Evolutionary conservation across 306 rosid genomes (phyloP).

Genomic region (Boehmeria nivea): DNA sequence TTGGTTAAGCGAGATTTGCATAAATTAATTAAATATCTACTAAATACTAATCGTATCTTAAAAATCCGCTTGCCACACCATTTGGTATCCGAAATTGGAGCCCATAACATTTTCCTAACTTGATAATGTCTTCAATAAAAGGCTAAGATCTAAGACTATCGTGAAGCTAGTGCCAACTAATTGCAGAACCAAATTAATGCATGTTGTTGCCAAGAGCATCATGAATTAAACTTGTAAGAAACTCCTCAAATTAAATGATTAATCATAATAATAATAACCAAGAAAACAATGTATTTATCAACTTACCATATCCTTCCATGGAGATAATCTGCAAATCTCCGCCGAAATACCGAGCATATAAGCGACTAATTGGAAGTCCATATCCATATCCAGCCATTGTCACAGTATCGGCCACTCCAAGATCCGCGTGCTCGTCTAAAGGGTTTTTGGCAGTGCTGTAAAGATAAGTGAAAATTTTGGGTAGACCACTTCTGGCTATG

Average conservation of each 20-base stretch:
- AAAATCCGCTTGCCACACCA: no score
- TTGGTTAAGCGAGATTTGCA: no score
- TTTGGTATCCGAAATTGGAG: no score
- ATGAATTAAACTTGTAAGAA: not conserved
- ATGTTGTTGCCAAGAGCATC: not conserved
- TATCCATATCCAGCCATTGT: constrained; percentile 96
- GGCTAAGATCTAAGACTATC: no score
- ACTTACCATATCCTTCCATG: constrained; percentile 87
- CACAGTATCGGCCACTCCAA: constrained; percentile 51
- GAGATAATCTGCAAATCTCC: constrained; percentile 91
- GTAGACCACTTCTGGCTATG: constrained; percentile 71
- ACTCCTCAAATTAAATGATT: not conserved
- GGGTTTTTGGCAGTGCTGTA: constrained; percentile 85
- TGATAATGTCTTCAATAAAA: no score
- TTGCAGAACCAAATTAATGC: not conserved
- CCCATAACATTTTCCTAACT: no score
- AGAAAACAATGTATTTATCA: not conserved
- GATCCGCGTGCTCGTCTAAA: constrained; percentile 57
- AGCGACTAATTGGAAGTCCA: constrained; percentile 81
- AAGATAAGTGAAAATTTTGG: constrained; percentile 82
- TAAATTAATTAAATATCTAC: no score
- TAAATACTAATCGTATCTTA: no score
- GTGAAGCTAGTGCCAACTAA: no score
- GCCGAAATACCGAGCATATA: constrained; percentile 84
- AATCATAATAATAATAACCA: not conserved